Conservation (phyloP, 345 rosid species). For the Chamaenerion angustifolium region DNA sequence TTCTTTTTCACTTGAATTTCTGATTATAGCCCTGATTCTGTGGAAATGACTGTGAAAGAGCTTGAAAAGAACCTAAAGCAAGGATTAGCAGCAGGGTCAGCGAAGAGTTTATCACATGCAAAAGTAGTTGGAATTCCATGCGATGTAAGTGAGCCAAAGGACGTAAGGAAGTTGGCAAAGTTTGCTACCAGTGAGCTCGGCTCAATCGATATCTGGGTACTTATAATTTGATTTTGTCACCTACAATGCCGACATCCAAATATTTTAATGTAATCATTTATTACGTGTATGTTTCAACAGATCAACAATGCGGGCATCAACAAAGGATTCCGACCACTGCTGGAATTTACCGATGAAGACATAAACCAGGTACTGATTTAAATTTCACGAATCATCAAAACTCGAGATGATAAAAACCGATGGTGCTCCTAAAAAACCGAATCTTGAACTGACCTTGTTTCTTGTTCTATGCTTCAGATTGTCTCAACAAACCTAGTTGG, state of each 20-base stretch:
- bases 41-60: slow-evolving; percentile 60
- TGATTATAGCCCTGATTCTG: slow-evolving; percentile 53
- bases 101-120: slow-evolving; percentile 36
- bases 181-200: slow-evolving; percentile 72
- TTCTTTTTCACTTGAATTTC: background rate
- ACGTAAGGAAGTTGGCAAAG: slow-evolving; percentile 53
- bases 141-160: slow-evolving; percentile 63
- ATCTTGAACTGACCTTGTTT: background rate
- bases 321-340: slow-evolving; percentile 84
- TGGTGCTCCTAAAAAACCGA: too few species aligned
- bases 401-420: too few species aligned
- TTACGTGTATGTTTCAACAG: slow-evolving; percentile 15
- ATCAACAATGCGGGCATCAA: slow-evolving; percentile 91
- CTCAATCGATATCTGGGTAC: slow-evolving; percentile 69
- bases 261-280: background rate
- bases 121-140: slow-evolving; percentile 80
- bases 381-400: too few species aligned
- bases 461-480: slow-evolving; percentile 33
- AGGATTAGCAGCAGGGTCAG: slow-evolving; percentile 28
- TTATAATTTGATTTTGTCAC: background rate
- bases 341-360: slow-evolving; percentile 80
- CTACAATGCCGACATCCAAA: background rate
- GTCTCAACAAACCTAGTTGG: slow-evolving; percentile 94
- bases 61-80: slow-evolving; percentile 70
- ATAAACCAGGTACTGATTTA: slow-evolving; percentile 86